A percentile compares a stretch with the other conserved stretches of the same genome.
These are phyloP conservation scores for Auricularia cornea DNA, from an alignment of 768 basidiomycete genomes.

Conservation along the genomic window DNA sequence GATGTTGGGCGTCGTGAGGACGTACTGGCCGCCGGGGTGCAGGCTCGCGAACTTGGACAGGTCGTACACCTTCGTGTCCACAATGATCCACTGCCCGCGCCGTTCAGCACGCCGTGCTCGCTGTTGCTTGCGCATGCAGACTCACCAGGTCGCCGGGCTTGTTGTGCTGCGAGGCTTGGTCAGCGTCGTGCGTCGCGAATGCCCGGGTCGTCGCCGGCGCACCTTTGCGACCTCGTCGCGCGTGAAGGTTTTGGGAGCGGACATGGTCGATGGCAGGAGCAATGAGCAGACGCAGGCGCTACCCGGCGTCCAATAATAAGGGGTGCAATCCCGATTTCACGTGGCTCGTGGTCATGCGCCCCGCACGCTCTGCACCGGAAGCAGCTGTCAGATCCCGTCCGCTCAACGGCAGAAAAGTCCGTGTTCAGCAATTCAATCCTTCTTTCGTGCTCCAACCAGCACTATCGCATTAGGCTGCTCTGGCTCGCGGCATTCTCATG, in stretches of 20 bases:
- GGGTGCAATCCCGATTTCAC: background rate
- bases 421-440: no score
- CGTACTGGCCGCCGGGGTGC: slow-evolving; percentile 80
- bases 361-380: no score
- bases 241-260: slow-evolving; percentile 29
- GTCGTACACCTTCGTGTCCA: slow-evolving; percentile 77
- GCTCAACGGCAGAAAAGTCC: no score
- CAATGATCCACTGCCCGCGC: slow-evolving; percentile 64
- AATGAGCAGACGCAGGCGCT: background rate
- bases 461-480: no score
- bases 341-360: background rate
- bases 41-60: slow-evolving; percentile 71
- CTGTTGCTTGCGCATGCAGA: slow-evolving; percentile 4
- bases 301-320: background rate
- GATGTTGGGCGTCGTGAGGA: slow-evolving; percentile 56
- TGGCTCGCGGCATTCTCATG: no score
- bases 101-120: background rate
- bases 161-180: slow-evolving; percentile 58
- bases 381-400: no score
- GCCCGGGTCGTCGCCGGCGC: slow-evolving; percentile 8
- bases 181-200: background rate
- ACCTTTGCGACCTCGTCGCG: slow-evolving; percentile 64
- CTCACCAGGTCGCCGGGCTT: slow-evolving; percentile 71
- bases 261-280: background rate
- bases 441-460: no score